Conservation (phyloP, 805 yeast genomes). For the Saturnispora dispora region DNA sequence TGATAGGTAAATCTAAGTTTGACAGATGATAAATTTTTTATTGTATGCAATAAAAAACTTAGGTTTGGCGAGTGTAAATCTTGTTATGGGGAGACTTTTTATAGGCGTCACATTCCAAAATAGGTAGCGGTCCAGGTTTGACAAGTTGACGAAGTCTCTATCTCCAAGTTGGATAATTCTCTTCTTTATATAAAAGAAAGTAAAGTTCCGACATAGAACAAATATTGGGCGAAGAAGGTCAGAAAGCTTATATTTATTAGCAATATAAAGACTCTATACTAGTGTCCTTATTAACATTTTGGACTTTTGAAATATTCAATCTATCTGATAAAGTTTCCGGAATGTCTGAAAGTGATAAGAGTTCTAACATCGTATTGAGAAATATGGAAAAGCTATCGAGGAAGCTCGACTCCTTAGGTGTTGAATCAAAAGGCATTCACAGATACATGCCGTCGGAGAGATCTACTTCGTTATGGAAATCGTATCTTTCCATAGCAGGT, state of each 20-base stretch:
- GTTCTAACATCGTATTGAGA: not conserved
- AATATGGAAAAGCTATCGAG: conserved; percentile 17
- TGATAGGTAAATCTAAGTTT: not conserved
- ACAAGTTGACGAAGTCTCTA: not conserved
- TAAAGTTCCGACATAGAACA: not conserved
- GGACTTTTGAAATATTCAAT: not conserved
- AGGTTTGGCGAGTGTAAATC: not conserved
- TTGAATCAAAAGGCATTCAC: conserved; percentile 75
- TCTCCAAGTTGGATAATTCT: not conserved
- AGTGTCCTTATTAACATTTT: not conserved
- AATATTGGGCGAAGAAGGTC: not conserved
- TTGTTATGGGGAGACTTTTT: not conserved
- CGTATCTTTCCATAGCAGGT: conserved; percentile 44
- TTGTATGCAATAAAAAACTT: not conserved
- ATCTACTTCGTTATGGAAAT: conserved; percentile 11
- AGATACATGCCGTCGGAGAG: conserved; percentile 57
- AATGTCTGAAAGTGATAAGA: not conserved
- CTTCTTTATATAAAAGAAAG: not conserved
- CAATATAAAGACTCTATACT: not conserved
- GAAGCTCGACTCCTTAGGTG: conserved; percentile 45
- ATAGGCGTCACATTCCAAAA: not conserved
- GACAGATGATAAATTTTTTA: not conserved
- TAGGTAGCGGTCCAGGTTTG: not conserved
- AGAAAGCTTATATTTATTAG: not conserved
- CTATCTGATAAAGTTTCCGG: not conserved